A percentile compares a stretch with the other conserved stretches of the same genome.
phyloP scores from a whole-genome alignment of 352 stramenopile genomes.

The Thraustotheca clavata region DNA sequence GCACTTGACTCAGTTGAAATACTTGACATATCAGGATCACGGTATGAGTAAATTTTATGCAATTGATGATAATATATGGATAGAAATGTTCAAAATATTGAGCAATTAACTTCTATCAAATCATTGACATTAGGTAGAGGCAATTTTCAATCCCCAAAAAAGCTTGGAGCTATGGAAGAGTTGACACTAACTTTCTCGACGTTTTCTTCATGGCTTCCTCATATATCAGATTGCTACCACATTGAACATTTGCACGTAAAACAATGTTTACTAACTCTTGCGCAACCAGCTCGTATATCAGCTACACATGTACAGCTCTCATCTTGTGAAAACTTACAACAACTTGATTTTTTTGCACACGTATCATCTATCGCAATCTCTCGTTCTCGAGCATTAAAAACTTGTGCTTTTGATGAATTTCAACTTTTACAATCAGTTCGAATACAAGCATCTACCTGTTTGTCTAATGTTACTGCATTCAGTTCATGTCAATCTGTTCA shows the following conservation, averaged over 20 bases:
- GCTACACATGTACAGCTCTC: neutral
- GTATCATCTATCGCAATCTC: neutral
- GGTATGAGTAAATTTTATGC: neutral
- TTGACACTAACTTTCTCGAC: no score
- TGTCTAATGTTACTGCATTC: conserved; percentile 35
- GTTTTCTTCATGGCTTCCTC: no score
- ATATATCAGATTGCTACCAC: no score
- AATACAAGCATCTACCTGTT: conserved; percentile 9
- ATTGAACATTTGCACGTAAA: no score
- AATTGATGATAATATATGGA: no score
- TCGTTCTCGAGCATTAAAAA: neutral
- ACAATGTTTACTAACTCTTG: conserved; percentile 1
- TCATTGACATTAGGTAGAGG: no score
- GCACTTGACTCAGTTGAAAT: conserved; percentile 25
- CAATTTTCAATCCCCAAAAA: no score
- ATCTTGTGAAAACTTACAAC: neutral
- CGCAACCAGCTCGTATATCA: neutral
- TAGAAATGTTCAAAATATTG: no score
- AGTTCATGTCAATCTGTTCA: conserved; percentile 32
- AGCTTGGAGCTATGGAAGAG: no score
- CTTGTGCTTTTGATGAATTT: neutral
- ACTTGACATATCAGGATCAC: neutral
- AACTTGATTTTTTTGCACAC: neutral
- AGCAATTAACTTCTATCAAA: no score
- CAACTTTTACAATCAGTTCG: conserved; percentile 2